Evolutionary conservation across 768 basidiomycete species (phyloP).

Genomic region (Phylloporus sp.): DNA sequence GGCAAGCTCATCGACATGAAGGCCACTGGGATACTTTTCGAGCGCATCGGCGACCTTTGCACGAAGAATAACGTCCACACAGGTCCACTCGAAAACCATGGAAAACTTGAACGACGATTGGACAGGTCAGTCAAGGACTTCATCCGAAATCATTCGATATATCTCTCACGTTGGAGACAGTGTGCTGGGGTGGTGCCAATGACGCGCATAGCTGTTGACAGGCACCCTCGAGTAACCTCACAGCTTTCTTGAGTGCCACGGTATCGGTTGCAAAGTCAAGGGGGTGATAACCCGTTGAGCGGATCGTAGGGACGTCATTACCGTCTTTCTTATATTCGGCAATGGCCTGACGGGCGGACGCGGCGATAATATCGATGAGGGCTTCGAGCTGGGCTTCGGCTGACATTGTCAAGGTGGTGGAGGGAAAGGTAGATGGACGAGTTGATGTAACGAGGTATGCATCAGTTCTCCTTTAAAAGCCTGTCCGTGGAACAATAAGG

Average conservation of each 20-base stretch:
- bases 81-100: slow-evolving; percentile 26
- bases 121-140: not conserved
- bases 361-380: not conserved
- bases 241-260: slow-evolving; percentile 22
- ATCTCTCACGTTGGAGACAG: slow-evolving; percentile 21
- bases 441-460: not conserved
- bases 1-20: slow-evolving; percentile 15
- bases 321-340: slow-evolving; percentile 25
- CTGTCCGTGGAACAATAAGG: not conserved
- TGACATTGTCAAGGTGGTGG: not conserved
- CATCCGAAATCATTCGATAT: not conserved
- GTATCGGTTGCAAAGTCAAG: slow-evolving; percentile 18
- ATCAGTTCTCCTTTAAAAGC: not conserved
- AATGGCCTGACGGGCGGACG: not conserved
- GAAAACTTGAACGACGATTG: slow-evolving; percentile 11
- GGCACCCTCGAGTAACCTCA: not conserved
- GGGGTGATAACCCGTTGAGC: slow-evolving; percentile 20
- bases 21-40: slow-evolving; percentile 23
- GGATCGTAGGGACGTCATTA: slow-evolving; percentile 21
- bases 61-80: slow-evolving; percentile 21
- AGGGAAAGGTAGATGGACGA: not conserved
- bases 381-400: not conserved
- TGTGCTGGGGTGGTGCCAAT: slow-evolving; percentile 27
- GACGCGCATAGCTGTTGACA: slow-evolving; percentile 21
- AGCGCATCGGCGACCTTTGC: slow-evolving; percentile 27